Base-by-base conservation (phyloP, 805 yeast species). In the Metschnikowia corniflorae region DNA sequence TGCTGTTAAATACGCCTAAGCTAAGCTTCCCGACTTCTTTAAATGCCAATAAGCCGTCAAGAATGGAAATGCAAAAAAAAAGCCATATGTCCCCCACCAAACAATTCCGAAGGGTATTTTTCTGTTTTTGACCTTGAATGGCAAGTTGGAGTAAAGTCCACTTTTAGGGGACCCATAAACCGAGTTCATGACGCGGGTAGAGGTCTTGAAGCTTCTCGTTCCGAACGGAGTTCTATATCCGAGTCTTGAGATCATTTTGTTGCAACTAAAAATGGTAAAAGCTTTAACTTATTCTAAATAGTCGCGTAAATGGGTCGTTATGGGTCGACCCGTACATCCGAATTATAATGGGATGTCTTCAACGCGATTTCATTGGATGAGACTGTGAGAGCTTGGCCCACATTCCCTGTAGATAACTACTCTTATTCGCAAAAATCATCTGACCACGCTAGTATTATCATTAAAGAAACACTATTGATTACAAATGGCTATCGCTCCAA, bases 101-200 rank as follows among this genome's bases (percentile, higher is more conserved):
- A 82, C 74, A 35, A 87, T 70, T 50, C 80, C 86, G 63, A 76
- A 88, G 51, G 97, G 97, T 49, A 91, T 75, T 71, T 80, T 84
- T 77, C 95, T 88, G 78, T 81, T 74, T 77, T 87, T 88, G 47
- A 91, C 95, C 75, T 79, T 79, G 80, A 91, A 93, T 50, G 98
- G 98, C 47, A 91, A 60, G 78, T 93, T 91, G 57, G 83, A 72
- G 81, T 93, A 93, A 31, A 82, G 80, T 58, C 97, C 97, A 37
- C 48, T 47, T 49, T 61, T 56, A 33, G 72, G 71, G 29, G 64
- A 37, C 29, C 72, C 72, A 49, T 50, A 64, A 31, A 63, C 47
- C 34, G 55, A 57, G 52, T 53, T 58, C 58, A 59, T 46, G 32
- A 49, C 44, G 46, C 60, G 62, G 52, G 70, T 60, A 40, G 82